phyloP scores from a whole-genome alignment of 805 yeast genomes.

The Clavispora asparagi region DNA sequence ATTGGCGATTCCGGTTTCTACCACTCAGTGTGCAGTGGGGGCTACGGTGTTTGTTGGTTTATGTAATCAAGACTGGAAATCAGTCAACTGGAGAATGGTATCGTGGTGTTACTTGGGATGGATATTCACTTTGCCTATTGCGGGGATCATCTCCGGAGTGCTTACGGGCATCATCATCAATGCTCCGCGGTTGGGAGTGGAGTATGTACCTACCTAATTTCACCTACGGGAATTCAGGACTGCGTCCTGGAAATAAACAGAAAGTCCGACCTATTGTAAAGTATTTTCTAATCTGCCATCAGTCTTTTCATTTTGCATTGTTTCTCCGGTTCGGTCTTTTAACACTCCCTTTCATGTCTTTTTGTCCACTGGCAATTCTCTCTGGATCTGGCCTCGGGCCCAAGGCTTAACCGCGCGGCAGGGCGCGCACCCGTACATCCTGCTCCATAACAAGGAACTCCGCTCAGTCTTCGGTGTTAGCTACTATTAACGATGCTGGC shows the following conservation, averaged over 20 bases:
- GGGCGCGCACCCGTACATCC: neutral
- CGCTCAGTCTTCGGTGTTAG: neutral
- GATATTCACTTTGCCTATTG: constrained; percentile 67
- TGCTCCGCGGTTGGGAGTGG: constrained; percentile 47
- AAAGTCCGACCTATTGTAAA: too few species aligned
- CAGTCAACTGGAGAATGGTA: constrained; percentile 77
- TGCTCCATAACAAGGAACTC: neutral
- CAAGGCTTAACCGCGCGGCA: neutral
- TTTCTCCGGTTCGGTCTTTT: too few species aligned
- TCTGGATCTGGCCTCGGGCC: too few species aligned
- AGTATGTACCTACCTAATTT: constrained; percentile 14
- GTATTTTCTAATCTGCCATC: too few species aligned
- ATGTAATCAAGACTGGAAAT: constrained; percentile 56
- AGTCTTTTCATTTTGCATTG: too few species aligned
- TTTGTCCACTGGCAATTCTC: too few species aligned
- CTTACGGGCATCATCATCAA: constrained; percentile 58
- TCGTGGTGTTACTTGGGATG: constrained; percentile 68
- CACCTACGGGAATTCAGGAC: neutral
- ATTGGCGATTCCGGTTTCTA: constrained; percentile 65
- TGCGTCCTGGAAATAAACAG: too few species aligned
- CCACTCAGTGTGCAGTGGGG: constrained; percentile 76
- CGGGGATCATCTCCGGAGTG: constrained; percentile 68
- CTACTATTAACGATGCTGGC: constrained; percentile 13
- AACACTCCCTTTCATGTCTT: too few species aligned
- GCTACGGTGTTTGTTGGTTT: constrained; percentile 73